Evolutionary conservation across 345 rosid genomes (phyloP).

Genomic region (Lumnitzera littorea): DNA sequence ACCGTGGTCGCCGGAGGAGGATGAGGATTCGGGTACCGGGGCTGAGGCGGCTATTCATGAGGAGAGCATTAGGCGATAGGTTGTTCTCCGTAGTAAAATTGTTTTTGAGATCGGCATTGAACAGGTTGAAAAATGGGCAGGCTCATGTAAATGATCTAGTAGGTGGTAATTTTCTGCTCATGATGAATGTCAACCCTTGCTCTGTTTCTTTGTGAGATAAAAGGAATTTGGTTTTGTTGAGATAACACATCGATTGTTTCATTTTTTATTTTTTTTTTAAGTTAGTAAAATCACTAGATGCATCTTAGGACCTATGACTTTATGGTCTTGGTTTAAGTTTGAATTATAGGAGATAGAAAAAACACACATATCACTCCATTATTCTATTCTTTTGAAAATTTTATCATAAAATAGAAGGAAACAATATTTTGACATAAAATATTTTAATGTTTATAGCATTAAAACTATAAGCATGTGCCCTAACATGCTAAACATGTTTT

Average conservation of each 20-base stretch:
- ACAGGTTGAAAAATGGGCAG: slow-evolving; percentile 31
- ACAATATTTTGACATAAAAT: no score
- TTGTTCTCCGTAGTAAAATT: slow-evolving; percentile 13
- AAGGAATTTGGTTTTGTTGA: neutral
- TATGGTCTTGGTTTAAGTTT: no score
- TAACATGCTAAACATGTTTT: no score
- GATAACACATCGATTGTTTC: neutral
- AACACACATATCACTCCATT: no score
- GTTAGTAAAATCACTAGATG: no score
- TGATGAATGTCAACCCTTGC: neutral
- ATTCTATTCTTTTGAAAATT: no score
- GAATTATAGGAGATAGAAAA: no score
- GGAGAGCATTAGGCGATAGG: slow-evolving; percentile 10
- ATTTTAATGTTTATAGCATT: no score
- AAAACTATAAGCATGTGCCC: no score
- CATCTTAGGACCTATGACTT: no score
- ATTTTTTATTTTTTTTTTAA: no score
- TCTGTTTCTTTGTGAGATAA: neutral
- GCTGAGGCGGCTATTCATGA: slow-evolving; percentile 13
- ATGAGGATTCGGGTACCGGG: slow-evolving; percentile 14
- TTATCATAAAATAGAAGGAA: no score
- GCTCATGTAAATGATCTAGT: slow-evolving; percentile 28
- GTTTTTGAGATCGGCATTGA: slow-evolving; percentile 17
- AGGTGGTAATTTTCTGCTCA: slow-evolving; percentile 27
- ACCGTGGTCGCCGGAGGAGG: neutral